A percentile compares a stretch with the other conserved stretches of the same genome.
Conservation (phyloP, 106 monocot species). For the Dendrobium catenatum region DNA sequence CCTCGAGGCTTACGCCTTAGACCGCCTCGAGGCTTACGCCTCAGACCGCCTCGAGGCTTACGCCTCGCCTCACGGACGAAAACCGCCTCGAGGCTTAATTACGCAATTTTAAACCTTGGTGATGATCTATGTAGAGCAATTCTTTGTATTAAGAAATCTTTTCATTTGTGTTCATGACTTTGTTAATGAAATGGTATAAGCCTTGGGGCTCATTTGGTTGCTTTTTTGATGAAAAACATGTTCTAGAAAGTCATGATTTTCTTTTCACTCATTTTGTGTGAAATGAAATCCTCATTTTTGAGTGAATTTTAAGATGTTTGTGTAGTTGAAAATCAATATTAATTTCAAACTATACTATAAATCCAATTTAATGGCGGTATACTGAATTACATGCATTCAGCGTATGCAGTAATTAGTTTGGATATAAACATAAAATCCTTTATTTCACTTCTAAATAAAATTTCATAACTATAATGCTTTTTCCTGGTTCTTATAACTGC, state of each 20-base stretch:
- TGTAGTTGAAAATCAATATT: neutral
- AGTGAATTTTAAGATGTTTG: neutral
- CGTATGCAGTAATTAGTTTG: neutral
- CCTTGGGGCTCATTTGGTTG: neutral
- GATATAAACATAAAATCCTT: neutral
- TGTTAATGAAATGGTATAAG: neutral
- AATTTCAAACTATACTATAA: neutral
- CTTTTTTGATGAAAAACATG: neutral
- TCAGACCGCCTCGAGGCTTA: no score
- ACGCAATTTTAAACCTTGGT: no score
- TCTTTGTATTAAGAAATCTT: neutral
- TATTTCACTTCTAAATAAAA: neutral
- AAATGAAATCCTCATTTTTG: no score
- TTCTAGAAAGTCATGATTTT: neutral
- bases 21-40: no score
- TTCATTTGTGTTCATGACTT: neutral
- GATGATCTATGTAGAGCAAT: neutral
- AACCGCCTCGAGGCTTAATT: no score
- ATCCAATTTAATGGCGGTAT: neutral
- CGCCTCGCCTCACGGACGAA: no score
- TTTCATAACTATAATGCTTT: neutral
- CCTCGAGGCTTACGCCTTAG: no score
- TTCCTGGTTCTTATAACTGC: neutral
- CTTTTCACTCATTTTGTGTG: neutral
- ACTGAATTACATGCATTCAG: neutral